Percentiles rank a stretch among this genome's conserved stretches.
phyloP scores from a whole-genome alignment of 805 yeast species.

The Torulaspora microellipsoides region DNA sequence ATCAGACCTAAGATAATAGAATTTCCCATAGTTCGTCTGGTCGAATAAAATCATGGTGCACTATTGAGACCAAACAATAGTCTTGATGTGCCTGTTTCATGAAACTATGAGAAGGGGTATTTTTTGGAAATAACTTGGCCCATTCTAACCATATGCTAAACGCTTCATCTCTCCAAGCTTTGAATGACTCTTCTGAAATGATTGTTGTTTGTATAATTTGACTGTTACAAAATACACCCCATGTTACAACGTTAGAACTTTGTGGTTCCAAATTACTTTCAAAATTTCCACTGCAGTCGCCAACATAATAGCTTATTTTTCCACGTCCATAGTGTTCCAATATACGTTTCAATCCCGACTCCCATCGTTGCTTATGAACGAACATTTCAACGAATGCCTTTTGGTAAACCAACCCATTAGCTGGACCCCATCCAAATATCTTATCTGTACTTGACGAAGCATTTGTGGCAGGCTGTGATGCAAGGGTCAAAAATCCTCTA shows the following conservation, averaged over 20 bases:
- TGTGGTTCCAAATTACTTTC: slow-evolving; percentile 53
- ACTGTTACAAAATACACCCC: slow-evolving; percentile 95
- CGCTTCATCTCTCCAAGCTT: slow-evolving; percentile 96
- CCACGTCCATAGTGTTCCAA: slow-evolving; percentile 40
- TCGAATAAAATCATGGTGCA: slow-evolving; percentile 76
- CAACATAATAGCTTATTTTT: slow-evolving; percentile 69
- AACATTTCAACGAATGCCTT: slow-evolving; percentile 92
- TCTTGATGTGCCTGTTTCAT: slow-evolving; percentile 56
- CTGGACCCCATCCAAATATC: slow-evolving; percentile 97
- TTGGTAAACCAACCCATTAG: slow-evolving; percentile 82
- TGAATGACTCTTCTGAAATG: slow-evolving; percentile 86
- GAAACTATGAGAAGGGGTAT: slow-evolving; percentile 51
- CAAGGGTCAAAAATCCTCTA: slow-evolving; percentile 74
- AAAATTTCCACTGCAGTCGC: slow-evolving; percentile 56
- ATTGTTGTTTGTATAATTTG: slow-evolving; percentile 90
- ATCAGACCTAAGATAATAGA: slow-evolving; percentile 31
- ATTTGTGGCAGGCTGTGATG: slow-evolving; percentile 94
- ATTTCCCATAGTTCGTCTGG: slow-evolving; percentile 75
- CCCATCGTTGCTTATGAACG: slow-evolving; percentile 71
- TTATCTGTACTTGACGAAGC: slow-evolving; percentile 74
- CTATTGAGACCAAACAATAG: slow-evolving; percentile 75
- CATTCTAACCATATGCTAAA: slow-evolving; percentile 89
- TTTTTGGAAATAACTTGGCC: slow-evolving; percentile 68
- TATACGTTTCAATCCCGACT: slow-evolving; percentile 45
- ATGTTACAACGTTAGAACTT: slow-evolving; percentile 80